Conservation (phyloP, 1,284 basidiomycete species). For the Boletellus deceptivus region DNA sequence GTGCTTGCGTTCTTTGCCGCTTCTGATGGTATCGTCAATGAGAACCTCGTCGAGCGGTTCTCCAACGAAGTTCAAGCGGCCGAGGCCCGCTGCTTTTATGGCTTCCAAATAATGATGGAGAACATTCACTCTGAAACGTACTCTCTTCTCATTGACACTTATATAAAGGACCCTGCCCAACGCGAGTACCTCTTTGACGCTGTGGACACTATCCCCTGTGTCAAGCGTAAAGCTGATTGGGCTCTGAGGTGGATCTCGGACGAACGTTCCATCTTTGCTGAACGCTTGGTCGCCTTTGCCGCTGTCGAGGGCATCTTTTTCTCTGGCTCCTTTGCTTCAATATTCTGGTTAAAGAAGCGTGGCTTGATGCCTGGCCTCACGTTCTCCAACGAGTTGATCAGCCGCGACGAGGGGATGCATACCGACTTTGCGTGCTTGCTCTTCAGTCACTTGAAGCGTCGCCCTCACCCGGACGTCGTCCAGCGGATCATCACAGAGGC, state of each 20-base stretch:
- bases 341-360: slow-evolving; percentile 99
- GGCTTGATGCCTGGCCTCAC: slow-evolving; percentile 98
- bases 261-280: slow-evolving; percentile 79
- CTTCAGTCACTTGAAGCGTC: slow-evolving; percentile 80
- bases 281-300: slow-evolving; percentile 95
- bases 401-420: slow-evolving; percentile 96
- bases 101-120: slow-evolving; percentile 99
- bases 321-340: slow-evolving; percentile 90
- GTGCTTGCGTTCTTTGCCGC: slow-evolving; percentile 97
- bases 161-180: slow-evolving; percentile 87
- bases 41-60: slow-evolving; percentile 95
- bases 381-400: slow-evolving; percentile 97
- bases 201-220: slow-evolving; percentile 90
- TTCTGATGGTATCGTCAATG: slow-evolving; percentile 97
- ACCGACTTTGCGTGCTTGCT: slow-evolving; percentile 97
- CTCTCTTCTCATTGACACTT: slow-evolving; percentile 96
- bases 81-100: slow-evolving; percentile 97
- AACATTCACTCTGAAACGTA: slow-evolving; percentile 97
- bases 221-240: slow-evolving; percentile 93
- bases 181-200: slow-evolving; percentile 92
- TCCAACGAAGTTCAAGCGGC: slow-evolving; percentile 93
- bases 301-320: slow-evolving; percentile 99
- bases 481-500: slow-evolving; percentile 77
- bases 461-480: slow-evolving; percentile 82
- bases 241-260: slow-evolving; percentile 93